These are phyloP conservation scores for Debaryomyces castellii DNA, from an alignment of 805 yeast species.

Conservation along the genomic window DNA sequence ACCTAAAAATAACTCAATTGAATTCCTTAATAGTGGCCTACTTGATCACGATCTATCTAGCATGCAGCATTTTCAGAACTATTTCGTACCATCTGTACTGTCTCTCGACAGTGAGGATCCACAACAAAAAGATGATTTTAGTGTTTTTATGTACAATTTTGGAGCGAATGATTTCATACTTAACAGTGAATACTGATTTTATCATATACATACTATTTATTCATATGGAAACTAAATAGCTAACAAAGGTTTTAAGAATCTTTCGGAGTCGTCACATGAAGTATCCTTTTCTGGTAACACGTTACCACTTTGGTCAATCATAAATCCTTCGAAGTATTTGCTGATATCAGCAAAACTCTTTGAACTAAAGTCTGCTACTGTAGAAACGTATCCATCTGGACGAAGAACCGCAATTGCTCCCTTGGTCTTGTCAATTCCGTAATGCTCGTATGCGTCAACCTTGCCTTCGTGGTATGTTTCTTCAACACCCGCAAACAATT, in stretches of 20 bases:
- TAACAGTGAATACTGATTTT: background rate
- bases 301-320: constrained; percentile 11
- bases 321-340: constrained; percentile 15
- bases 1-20: background rate
- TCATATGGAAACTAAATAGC: constrained; percentile 8
- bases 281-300: constrained; percentile 4
- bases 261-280: constrained; percentile 5
- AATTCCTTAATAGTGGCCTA: background rate
- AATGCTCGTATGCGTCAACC: constrained; percentile 21
- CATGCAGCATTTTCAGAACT: constrained; percentile 1
- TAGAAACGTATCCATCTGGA: constrained; percentile 23
- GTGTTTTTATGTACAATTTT: constrained; percentile 12
- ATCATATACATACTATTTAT: background rate
- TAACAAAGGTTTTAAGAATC: constrained; percentile 13
- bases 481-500: too few relatives aligned
- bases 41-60: constrained; percentile 1
- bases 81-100: background rate
- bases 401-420: constrained; percentile 24
- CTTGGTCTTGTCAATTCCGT: constrained; percentile 21
- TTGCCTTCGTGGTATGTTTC: constrained; percentile 28
- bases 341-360: constrained; percentile 14
- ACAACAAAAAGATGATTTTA: constrained; percentile 1
- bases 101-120: background rate
- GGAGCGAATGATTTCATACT: constrained; percentile 14
- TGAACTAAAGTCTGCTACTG: constrained; percentile 14